Conservation (phyloP, 2,329 filamentous ascomycete genomes). For the Hypoxylon rubiginosum region DNA sequence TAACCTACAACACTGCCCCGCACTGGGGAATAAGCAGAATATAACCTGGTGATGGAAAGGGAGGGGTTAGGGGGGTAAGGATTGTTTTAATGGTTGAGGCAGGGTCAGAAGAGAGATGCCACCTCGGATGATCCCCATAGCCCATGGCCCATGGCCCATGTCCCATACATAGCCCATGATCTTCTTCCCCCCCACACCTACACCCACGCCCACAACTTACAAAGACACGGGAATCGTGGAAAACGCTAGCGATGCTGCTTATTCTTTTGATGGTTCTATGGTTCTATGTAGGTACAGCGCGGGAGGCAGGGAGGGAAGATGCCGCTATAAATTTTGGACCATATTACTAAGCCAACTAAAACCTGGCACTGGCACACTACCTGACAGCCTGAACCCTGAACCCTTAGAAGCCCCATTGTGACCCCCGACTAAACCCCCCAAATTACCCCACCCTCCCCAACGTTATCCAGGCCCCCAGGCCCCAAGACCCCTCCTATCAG, state of each 20-base stretch:
- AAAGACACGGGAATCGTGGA: constrained; percentile 17
- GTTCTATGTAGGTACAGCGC: constrained; percentile 26
- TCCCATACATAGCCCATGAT: too few relatives aligned
- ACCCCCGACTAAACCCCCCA: constrained; percentile 10
- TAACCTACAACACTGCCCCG: constrained; percentile 25
- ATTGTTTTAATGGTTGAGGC: not conserved
- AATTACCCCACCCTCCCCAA: constrained; percentile 19
- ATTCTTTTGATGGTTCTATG: constrained; percentile 25
- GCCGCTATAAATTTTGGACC: not conserved
- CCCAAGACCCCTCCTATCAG: too few relatives aligned
- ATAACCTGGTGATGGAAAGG: constrained; percentile 9
- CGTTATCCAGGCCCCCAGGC: not conserved
- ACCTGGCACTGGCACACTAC: too few relatives aligned
- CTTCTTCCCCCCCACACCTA: not conserved
- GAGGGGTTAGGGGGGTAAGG: constrained; percentile 13
- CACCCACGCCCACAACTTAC: not conserved
- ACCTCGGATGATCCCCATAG: too few relatives aligned
- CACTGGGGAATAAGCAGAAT: constrained; percentile 30
- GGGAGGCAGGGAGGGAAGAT: constrained; percentile 10
- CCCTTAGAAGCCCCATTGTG: not conserved
- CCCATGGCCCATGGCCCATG: too few relatives aligned
- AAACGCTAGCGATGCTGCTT: constrained; percentile 4
- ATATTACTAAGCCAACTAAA: constrained; percentile 12
- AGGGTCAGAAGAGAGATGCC: not conserved
- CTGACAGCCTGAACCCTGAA: too few relatives aligned